Conservation (phyloP, 768 basidiomycete species). For the Amanita exitialis region DNA sequence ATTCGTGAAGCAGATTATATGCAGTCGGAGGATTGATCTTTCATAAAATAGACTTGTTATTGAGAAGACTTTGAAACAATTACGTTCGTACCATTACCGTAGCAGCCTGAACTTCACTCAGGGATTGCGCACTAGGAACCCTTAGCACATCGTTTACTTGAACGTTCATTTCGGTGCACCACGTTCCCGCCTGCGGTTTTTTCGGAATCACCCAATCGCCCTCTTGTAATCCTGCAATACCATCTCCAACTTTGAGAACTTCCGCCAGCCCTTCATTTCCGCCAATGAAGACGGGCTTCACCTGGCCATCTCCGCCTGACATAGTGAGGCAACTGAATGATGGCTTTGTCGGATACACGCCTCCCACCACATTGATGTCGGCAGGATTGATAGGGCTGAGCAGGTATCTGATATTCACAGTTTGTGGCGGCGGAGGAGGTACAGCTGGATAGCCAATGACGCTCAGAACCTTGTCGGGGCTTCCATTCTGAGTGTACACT, state of each 20-base stretch:
- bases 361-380: conserved; percentile 74
- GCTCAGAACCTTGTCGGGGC: conserved; percentile 50
- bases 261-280: conserved; percentile 75
- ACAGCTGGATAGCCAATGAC: conserved; percentile 41
- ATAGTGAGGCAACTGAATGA: conserved; percentile 23
- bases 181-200: conserved; percentile 65
- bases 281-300: conserved; percentile 41
- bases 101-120: conserved; percentile 61
- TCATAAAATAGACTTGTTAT: background rate
- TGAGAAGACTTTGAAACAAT: background rate
- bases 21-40: conserved; percentile 83
- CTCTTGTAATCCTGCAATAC: conserved; percentile 33
- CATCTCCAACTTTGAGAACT: conserved; percentile 50
- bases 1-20: conserved; percentile 71
- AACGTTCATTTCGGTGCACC: conserved; percentile 52
- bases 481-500: conserved; percentile 51
- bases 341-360: conserved; percentile 70
- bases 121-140: conserved; percentile 33
- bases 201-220: conserved; percentile 73
- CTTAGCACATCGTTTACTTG: conserved; percentile 45
- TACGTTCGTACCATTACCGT: conserved; percentile 51
- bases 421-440: conserved; percentile 41
- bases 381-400: conserved; percentile 76
- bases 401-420: conserved; percentile 56
- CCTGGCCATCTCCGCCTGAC: conserved; percentile 21